Base-by-base conservation (phyloP, 768 basidiomycete species). In the Mrakia frigida region DNA sequence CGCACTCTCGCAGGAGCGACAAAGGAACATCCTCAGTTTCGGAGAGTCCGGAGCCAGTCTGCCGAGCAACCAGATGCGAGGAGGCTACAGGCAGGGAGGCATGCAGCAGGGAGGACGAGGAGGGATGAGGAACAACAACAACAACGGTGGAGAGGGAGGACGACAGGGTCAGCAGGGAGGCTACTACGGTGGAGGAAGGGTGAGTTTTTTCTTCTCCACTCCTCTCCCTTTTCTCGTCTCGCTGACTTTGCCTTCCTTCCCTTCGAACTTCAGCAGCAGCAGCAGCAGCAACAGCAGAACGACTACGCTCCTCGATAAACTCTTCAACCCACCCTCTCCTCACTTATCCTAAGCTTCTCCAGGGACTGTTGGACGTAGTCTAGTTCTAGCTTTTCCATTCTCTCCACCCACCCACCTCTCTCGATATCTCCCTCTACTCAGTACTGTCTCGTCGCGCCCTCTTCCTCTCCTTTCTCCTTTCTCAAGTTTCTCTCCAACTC, bases 21-120 rank as follows among this genome's bases (percentile, higher is more conserved):
- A 37, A 63, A 31, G 31, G n/a, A 37, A 33, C 61, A 33, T 63
- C 14, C 61, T 33, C 61, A 33, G n/a, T 21, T 63, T 56, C 56
- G 56, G 56, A 25, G 61, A 63, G 21, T 63, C 65, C 18, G 65
- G 65, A 68, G 65, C 65, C 65, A 68, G 37, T 37, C 65, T 68
- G 35, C 35, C 65, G 35, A 39, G 35, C 35, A 68, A 68, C 65
- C 65, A 68, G 35, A 68, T 68, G 65, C 35, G 65, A 39, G 65
- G 65, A 39, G 65, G 65, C 39, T 68, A 68, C 65, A 68, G 65
- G 65, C 65, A 68, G 21, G 65, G 65, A 37, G 25, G 65, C 39
- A 68, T 68, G 65, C 65, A 68, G 65, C 37, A 68, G 65, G 65
- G 65, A 39, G 65, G 65, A 23, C 65, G 37, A 11, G 25, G 37